These are phyloP conservation scores for Citrus glauca DNA, from an alignment of 345 rosid species.

Conservation along the genomic window DNA sequence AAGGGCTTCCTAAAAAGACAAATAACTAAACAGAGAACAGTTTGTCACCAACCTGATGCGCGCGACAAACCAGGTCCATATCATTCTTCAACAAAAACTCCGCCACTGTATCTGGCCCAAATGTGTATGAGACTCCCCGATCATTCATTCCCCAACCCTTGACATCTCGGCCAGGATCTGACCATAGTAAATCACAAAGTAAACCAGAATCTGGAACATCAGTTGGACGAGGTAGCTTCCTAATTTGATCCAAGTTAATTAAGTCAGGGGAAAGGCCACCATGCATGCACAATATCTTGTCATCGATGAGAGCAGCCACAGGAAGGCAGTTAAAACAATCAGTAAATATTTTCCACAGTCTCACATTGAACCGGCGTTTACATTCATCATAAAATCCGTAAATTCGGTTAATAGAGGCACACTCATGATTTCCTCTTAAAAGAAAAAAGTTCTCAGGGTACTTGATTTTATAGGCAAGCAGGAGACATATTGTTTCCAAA, in stretches of 20 bases:
- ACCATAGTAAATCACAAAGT: constrained; percentile 92
- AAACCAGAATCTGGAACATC: constrained; percentile 89
- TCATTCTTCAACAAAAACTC: constrained; percentile 70
- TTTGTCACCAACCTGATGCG: constrained; percentile 66
- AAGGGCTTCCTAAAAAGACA: constrained; percentile 4
- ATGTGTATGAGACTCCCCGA: constrained; percentile 86
- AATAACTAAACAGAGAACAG: neutral
- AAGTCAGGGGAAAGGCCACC: constrained; percentile 94
- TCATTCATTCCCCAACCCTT: constrained; percentile 94
- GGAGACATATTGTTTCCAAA: constrained; percentile 88
- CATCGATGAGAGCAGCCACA: constrained; percentile 83
- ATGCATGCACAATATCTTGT: constrained; percentile 92
- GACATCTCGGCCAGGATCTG: constrained; percentile 79
- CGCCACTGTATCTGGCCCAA: constrained; percentile 73
- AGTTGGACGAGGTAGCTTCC: constrained; percentile 66
- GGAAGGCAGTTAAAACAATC: constrained; percentile 94
- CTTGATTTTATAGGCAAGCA: constrained; percentile 85
- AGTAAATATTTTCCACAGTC: constrained; percentile 75
- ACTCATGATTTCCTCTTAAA: constrained; percentile 83
- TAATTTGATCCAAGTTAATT: constrained; percentile 67
- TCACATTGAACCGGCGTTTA: constrained; percentile 78
- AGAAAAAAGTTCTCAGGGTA: constrained; percentile 88
- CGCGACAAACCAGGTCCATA: constrained; percentile 94
- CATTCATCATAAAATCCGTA: constrained; percentile 96
- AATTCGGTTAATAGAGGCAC: constrained; percentile 84